Conservation (phyloP, 805 yeast species). For the Saccharomycopsis javanensis region DNA sequence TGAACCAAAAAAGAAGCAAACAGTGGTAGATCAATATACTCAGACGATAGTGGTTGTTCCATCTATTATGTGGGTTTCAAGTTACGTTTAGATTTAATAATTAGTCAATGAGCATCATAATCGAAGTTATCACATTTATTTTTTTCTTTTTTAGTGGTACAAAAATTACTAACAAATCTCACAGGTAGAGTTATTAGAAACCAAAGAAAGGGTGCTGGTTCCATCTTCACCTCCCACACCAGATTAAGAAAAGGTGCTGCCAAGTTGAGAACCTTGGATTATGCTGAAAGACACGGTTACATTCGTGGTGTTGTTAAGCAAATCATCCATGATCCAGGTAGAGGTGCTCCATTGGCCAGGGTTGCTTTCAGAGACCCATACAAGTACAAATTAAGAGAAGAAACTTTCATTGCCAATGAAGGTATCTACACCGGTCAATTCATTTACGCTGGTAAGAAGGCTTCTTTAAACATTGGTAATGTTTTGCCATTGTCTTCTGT, state of each 20-base stretch:
- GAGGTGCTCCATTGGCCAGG: constrained; percentile 99
- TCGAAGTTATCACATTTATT: too few relatives aligned
- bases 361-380: constrained; percentile 99
- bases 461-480: constrained; percentile 94
- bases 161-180: constrained; percentile 1
- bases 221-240: constrained; percentile 99
- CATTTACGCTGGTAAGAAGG: constrained; percentile 97
- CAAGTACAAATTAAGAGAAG: constrained; percentile 96
- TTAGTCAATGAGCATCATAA: too few relatives aligned
- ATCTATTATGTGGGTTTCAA: too few relatives aligned
- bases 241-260: constrained; percentile 99
- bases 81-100: too few relatives aligned
- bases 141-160: too few relatives aligned
- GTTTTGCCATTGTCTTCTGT: constrained; percentile 92
- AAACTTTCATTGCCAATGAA: constrained; percentile 98
- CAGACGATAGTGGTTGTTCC: too few relatives aligned
- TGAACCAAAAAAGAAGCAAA: too few relatives aligned
- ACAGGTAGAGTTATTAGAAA: constrained; percentile 99
- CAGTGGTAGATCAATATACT: too few relatives aligned
- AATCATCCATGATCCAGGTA: constrained; percentile 98
- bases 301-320: constrained; percentile 98
- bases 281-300: constrained; percentile 99
- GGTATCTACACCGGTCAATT: constrained; percentile 99
- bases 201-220: constrained; percentile 99
- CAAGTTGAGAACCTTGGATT: constrained; percentile 97